Base-by-base conservation (phyloP, 306 rosid species). In the Cicer arietinum region DNA sequence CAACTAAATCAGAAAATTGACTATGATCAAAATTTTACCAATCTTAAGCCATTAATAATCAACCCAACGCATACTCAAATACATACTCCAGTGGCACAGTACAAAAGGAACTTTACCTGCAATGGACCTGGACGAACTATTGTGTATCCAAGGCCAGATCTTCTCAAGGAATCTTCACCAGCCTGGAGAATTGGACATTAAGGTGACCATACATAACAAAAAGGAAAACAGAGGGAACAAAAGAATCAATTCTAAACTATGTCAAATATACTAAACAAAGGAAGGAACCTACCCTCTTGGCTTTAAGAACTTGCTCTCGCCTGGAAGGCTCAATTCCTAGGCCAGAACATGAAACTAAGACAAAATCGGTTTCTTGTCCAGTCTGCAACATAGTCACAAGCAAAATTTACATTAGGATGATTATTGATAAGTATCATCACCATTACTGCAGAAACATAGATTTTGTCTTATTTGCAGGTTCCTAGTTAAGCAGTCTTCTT, bases 71-170 rank as follows among this genome's bases (percentile, higher is more conserved):
- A 75, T 6, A 17, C 46, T 50, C 30, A 30, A 45, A 61, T 20
- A 69, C 64, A 58, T 39, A 22, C 48, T 75, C 72, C n/a, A 50
- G 52, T 5, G 16, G 11, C 16, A 47, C 43, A 74, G 73, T 54
- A 79, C 79, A 64, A 52, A n/a, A 54, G 58, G 59, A 63, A 83
- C 57, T 76, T 67, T 73, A 91, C 98, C 97, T 88, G 89, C 13
- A 94, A 84, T 56, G 97, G 97, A 76, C 98, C 98, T 6, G 98
- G 98, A 72, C 97, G 97, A 84, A 94, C 70, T 65, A 94, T 89
- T 43, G 98, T 94, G 84, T 94, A 94, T 46, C 98, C 97, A 17
- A 94, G 95, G 77, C 98, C 98, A 52, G 97, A 94, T 89, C 83
- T 91, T 86, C 97, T 89, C 83, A 94, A 83, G 52, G 88, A 86